Evolutionary conservation across 2,329 filamentous ascomycete genomes (phyloP), one percentile per base, ranked within the genome.

Genomic region (Penicillium olsonii): DNA sequence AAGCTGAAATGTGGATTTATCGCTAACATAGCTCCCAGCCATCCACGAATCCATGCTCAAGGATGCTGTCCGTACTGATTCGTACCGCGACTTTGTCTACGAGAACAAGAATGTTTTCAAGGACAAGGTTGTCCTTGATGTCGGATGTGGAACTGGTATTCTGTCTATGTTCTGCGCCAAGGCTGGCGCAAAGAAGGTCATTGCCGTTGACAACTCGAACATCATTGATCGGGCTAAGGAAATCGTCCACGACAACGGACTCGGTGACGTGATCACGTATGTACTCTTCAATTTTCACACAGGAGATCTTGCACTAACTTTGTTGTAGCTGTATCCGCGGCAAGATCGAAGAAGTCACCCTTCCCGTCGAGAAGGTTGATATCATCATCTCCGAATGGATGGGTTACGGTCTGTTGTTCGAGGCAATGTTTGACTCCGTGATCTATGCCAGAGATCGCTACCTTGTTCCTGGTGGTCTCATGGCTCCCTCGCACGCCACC

Each of bases 351-450:
- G 91, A 96, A 59, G 88, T 95, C 47, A 78, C 74, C 48, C 79
- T 91, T 18, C 91, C 88, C 1, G 86, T 92, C 7, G 78, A 84
- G 45, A 78, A 92, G 64, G 92, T 96, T 38, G 92, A 97, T 72
- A 87, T 97, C 64, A 96, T 97, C 66, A 87, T 97, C 53, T 95
- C 89, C 52, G 92, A 97, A 71, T 97, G 92, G 92, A 97, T 97
- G 92, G 92, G 92, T 24, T 97, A 97, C 68, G 89, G 87, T 56
- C 80, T 96, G 15, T 80, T 96, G 5, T 97, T 95, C 70, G 92
- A 97, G 73, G 90, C 91, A 48, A 97, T 97, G 92, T 84, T 97
- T 22, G 90, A 94, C 56, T 95, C 90, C 41, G 90, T 97, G 18
- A 80, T 97, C 42, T 92, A 84, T 65, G 92, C 92, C 37, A 82